Conservation (phyloP, 1,284 basidiomycete genomes). For the Inonotus hispidus region DNA sequence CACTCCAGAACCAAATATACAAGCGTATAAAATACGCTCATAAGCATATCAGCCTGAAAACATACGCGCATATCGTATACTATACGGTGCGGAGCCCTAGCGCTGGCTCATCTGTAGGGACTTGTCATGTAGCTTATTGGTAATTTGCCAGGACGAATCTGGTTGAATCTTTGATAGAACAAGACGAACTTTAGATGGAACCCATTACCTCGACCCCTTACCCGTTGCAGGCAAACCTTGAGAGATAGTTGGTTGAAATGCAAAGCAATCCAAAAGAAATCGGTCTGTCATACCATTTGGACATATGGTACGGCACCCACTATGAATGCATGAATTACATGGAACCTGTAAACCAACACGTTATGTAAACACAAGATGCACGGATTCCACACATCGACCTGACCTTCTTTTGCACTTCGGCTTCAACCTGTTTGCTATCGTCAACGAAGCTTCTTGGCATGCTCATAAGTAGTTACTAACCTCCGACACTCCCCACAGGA, state of each 20-base stretch:
- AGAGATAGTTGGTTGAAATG: no score
- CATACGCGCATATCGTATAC: no score
- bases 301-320: conserved; percentile 17
- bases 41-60: no score
- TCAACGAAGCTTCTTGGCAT: not conserved
- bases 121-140: conserved; percentile 15
- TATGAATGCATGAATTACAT: conserved; percentile 14
- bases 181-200: not conserved
- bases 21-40: no score
- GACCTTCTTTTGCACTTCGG: conserved; percentile 18
- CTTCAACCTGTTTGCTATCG: conserved; percentile 7
- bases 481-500: conserved; percentile 18
- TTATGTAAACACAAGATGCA: not conserved
- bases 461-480: not conserved
- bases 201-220: conserved; percentile 12
- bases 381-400: not conserved
- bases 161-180: not conserved
- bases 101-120: conserved; percentile 17
- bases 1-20: no score
- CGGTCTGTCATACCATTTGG: conserved; percentile 12
- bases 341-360: conserved; percentile 3
- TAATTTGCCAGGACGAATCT: conserved; percentile 18
- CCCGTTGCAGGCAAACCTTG: conserved; percentile 12
- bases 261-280: no score
- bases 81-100: no score